Evolutionary conservation across 2,329 filamentous ascomycete species (phyloP), one percentile per base, ranked within the genome.

Genomic region (Coniochaeta sp.): DNA sequence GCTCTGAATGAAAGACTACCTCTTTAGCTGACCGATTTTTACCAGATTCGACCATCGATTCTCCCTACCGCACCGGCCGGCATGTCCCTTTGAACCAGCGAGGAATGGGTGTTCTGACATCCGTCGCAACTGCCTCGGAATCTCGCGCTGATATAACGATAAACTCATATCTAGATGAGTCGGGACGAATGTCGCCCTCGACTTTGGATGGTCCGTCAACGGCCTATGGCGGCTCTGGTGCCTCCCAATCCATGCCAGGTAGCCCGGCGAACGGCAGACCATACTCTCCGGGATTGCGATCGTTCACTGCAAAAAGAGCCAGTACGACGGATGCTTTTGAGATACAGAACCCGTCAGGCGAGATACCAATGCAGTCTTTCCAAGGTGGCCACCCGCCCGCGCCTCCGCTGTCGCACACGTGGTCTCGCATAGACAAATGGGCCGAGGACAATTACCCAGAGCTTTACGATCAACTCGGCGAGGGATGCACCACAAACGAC

Each of bases 361-460:
- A 97, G 74, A 96, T 99, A 63, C 93, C 89, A 67, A 95, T 99
- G 91, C 95, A 97, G 76, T 89, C 89, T 63, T 99, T 99, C 77
- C 87, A 89, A 69, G 93, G 97, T 66, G 95, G 95, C 60, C 83
- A 91, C 26, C 93, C 95, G 2, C 95, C 95, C 2, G 86, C 95
- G 8, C 95, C 95, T 2, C 92, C 95, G 7, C 87, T 96, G 42
- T 74, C 80, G 56, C 93, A 97, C 76, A 96, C 93, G 16, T 99
- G 95, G 95, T 87, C 83, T 72, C 90, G 93, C 74, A 97, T 99
- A 71, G 93, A 98, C 72, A 81, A 83, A 44, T 99, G 95, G 95
- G 84, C 90, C 60, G 95, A 98, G 69, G 90, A 95, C 63, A 91
- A 98, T 75, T 99, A 97, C 74, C 89, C 91, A 62, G 95, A 99